Percentiles rank a stretch among this genome's conserved stretches.
These are phyloP conservation scores for Penicillium desertorum DNA, from an alignment of 495 filamentous ascomycete genomes.

Conservation along the genomic window DNA sequence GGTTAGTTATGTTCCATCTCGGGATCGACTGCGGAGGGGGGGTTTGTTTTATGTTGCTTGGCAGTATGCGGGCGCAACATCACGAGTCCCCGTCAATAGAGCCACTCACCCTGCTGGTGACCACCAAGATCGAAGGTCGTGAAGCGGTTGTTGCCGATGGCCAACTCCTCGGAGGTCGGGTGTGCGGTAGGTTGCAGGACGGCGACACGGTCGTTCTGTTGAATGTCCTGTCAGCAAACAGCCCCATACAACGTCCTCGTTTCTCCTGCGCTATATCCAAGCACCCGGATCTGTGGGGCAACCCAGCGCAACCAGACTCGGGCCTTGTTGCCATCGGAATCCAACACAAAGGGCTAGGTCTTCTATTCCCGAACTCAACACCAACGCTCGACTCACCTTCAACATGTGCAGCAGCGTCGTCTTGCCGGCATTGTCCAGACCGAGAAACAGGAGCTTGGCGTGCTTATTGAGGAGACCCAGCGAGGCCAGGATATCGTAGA, in stretches of 20 bases:
- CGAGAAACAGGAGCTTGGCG: slow-evolving; percentile 89
- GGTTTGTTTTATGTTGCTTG: background rate
- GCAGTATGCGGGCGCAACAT: background rate
- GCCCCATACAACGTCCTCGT: background rate
- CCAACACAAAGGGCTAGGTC: background rate
- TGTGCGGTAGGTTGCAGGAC: slow-evolving; percentile 88
- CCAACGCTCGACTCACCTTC: slow-evolving; percentile 61
- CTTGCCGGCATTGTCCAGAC: slow-evolving; percentile 97
- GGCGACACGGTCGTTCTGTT: slow-evolving; percentile 90
- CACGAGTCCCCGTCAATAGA: background rate
- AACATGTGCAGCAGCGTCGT: slow-evolving; percentile 91
- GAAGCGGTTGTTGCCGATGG: slow-evolving; percentile 94
- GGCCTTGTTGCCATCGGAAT: no score
- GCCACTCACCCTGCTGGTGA: slow-evolving; percentile 82
- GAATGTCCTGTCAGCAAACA: slow-evolving; percentile 17
- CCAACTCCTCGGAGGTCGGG: slow-evolving; percentile 92
- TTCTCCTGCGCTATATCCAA: background rate
- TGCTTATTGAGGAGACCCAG: slow-evolving; percentile 96
- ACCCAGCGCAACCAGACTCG: background rate
- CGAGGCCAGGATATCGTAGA: slow-evolving; percentile 88
- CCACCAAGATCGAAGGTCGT: slow-evolving; percentile 97
- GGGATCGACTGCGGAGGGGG: background rate
- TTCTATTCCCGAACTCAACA: background rate
- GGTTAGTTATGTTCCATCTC: background rate
- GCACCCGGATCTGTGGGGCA: background rate